A percentile compares a stretch with the other conserved stretches of the same genome.
These are phyloP conservation scores for Pleodorina starrii DNA, from an alignment of 139 green algal genomes.

Conservation along the genomic window DNA sequence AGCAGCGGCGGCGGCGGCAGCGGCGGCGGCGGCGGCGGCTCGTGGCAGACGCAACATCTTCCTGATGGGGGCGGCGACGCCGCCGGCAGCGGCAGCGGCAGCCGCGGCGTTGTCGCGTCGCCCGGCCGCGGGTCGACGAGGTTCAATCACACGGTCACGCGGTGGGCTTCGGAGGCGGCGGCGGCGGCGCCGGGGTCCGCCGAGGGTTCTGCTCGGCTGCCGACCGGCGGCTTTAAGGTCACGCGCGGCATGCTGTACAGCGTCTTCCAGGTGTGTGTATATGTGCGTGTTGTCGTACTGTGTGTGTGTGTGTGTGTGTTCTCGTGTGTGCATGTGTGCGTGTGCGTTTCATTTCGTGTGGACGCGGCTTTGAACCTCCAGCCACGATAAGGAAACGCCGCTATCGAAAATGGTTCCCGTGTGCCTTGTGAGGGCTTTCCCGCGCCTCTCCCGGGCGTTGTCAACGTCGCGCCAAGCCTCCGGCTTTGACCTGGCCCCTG, in stretches of 20 bases:
- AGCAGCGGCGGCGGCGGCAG: background rate
- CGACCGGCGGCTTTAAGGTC: background rate
- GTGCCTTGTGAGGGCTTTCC: no score
- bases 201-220: background rate
- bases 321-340: no score
- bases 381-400: no score
- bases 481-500: no score
- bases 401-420: no score
- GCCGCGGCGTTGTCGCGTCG: background rate
- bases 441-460: no score
- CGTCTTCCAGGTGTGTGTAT: slow-evolving; percentile 32
- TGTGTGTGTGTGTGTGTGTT: no score
- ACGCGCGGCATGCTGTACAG: slow-evolving; percentile 47
- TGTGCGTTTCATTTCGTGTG: no score
- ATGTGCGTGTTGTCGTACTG: no score
- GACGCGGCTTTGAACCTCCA: no score
- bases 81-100: background rate
- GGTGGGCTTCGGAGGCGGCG: background rate
- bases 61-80: background rate
- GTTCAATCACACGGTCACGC: slow-evolving; percentile 6
- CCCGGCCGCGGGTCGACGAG: background rate
- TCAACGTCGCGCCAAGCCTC: no score
- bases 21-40: background rate
- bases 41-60: background rate
- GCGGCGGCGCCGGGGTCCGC: background rate